phyloP scores from a whole-genome alignment of 78 protist genomes.

The Cavenderia fasciculata region DNA sequence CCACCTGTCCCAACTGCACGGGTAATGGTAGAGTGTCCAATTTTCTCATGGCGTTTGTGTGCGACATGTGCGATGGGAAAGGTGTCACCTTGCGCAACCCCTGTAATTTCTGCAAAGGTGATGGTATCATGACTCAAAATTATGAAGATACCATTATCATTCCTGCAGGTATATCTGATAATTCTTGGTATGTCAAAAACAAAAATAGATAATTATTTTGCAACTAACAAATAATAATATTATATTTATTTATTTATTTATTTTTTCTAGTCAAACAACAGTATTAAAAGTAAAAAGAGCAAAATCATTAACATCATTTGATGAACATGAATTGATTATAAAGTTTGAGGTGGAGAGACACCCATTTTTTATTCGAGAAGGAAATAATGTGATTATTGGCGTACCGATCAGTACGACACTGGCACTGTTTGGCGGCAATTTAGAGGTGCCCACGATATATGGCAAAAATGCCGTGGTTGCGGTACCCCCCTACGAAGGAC shows the following conservation, averaged over 20 bases:
- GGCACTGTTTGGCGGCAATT: slow-evolving; percentile 35
- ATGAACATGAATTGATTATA: slow-evolving; percentile 7
- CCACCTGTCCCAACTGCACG: slow-evolving; percentile 5
- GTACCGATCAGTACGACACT: slow-evolving; percentile 7
- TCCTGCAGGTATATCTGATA: slow-evolving; percentile 51
- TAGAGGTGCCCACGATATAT: slow-evolving; percentile 16
- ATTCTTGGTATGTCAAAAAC: background rate
- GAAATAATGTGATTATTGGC: slow-evolving; percentile 13
- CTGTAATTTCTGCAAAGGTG: slow-evolving; percentile 45
- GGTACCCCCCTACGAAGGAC: slow-evolving; percentile 11
- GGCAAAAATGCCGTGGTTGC: background rate
- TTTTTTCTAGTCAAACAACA: background rate
- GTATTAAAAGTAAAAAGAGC: background rate
- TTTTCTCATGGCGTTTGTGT: background rate
- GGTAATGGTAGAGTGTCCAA: slow-evolving; percentile 7
- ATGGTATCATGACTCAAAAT: background rate
- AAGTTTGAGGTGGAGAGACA: slow-evolving; percentile 12
- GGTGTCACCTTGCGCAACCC: background rate
- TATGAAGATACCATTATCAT: slow-evolving; percentile 26
- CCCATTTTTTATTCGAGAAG: slow-evolving; percentile 1
- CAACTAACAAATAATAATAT: background rate
- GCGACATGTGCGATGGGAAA: slow-evolving; percentile 32
- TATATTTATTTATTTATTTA: too few species aligned
- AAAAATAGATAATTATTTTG: background rate
- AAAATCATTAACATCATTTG: background rate